phyloP scores from a whole-genome alignment of 805 yeast genomes.

The Middelhovenomyces tepae region DNA sequence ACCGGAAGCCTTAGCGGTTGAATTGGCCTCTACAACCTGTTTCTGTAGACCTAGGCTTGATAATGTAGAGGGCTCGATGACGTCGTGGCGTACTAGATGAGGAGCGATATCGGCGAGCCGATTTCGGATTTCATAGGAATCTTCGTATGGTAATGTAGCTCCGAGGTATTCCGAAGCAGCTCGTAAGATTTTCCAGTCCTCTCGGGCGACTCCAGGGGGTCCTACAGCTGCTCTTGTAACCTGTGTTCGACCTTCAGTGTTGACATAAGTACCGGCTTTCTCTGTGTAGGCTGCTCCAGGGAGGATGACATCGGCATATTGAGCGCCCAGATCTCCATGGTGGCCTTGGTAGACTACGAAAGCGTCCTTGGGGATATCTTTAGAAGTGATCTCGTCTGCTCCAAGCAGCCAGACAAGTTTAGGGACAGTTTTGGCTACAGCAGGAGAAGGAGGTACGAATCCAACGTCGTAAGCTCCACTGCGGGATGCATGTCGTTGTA shows the following conservation, averaged over 20 bases:
- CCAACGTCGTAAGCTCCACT: slow-evolving; percentile 83
- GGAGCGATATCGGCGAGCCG: slow-evolving; percentile 76
- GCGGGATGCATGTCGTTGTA: slow-evolving; percentile 83
- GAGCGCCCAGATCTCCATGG: slow-evolving; percentile 86
- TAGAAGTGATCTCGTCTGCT: slow-evolving; percentile 68
- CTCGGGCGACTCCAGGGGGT: slow-evolving; percentile 84
- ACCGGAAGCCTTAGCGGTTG: slow-evolving; percentile 36
- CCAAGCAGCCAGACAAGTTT: slow-evolving; percentile 74
- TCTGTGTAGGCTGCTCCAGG: slow-evolving; percentile 89
- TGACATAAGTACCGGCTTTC: slow-evolving; percentile 74
- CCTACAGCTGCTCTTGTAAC: slow-evolving; percentile 77
- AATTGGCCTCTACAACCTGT: slow-evolving; percentile 27
- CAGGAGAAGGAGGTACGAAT: slow-evolving; percentile 46
- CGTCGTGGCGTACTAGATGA: slow-evolving; percentile 65
- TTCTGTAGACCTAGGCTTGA: slow-evolving; percentile 49
- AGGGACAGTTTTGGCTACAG: slow-evolving; percentile 42
- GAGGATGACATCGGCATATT: slow-evolving; percentile 75
- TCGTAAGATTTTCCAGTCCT: slow-evolving; percentile 82
- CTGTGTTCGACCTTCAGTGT: slow-evolving; percentile 87
- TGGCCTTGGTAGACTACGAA: slow-evolving; percentile 88
- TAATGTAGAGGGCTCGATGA: slow-evolving; percentile 56
- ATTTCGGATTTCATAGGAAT: slow-evolving; percentile 52
- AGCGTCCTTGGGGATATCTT: slow-evolving; percentile 72
- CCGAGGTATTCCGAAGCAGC: slow-evolving; percentile 74
- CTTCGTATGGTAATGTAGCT: slow-evolving; percentile 68